These are phyloP conservation scores for Fusarium tuaranense DNA, from an alignment of 2,329 filamentous ascomycete species.

Conservation along the genomic window DNA sequence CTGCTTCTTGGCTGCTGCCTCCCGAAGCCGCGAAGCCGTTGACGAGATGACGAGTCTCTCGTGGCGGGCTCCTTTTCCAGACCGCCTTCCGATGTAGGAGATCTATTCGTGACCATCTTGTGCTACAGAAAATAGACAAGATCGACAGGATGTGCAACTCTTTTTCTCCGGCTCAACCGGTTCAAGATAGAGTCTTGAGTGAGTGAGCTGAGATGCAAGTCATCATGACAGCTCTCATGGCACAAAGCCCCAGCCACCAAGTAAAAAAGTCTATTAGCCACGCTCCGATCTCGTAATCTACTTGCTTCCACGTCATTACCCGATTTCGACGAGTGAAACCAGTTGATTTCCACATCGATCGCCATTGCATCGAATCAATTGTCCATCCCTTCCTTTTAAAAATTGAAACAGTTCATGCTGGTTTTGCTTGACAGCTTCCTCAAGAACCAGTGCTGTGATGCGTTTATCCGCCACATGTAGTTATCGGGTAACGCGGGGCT, in stretches of 20 bases:
- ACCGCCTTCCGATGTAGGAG: not conserved
- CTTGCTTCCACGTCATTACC: not conserved
- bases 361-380: not conserved
- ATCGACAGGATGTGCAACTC: constrained; percentile 11
- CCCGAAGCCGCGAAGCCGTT: constrained; percentile 13
- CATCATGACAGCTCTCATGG: constrained; percentile 32
- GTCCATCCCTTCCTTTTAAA: not conserved
- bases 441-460: constrained; percentile 4
- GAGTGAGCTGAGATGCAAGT: constrained; percentile 12
- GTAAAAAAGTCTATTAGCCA: constrained; percentile 11
- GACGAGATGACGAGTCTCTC: constrained; percentile 2
- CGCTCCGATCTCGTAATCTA: not conserved
- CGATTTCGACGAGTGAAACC: not conserved
- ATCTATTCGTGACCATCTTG: not conserved
- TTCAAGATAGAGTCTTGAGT: constrained; percentile 12
- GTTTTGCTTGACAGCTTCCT: not conserved
- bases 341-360: not conserved
- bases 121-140: not conserved
- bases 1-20: not conserved
- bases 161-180: not conserved
- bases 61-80: not conserved
- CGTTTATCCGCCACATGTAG: constrained; percentile 31
- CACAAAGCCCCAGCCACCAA: constrained; percentile 28
- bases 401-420: not conserved
- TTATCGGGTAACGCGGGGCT: constrained; percentile 35